Base-by-base conservation (phyloP, 306 rosid species). In the Acacia acuminata region DNA sequence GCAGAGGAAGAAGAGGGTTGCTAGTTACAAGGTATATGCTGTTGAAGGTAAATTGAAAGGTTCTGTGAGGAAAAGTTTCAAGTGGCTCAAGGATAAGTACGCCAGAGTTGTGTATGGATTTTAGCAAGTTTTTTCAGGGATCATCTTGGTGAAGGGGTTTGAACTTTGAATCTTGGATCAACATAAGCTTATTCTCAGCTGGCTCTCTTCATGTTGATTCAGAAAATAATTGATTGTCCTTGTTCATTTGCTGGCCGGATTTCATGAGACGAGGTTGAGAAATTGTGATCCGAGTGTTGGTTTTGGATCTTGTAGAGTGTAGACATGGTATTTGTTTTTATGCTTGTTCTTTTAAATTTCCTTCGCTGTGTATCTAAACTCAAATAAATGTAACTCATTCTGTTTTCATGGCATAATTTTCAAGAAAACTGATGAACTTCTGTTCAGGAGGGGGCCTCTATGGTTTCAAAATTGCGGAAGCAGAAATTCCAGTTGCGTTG, bases 1-100 rank as follows among this genome's bases (percentile, higher is more conserved):
- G 88, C 94, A 91, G 94, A 87, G 98, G 89, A 93, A 89, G 90
- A 94, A 88, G 80, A 91, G 97, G 79, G 95, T 94, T 16, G 98
- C 97, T 17, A 88, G 97, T 85, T 94, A 94, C 77, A 94, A 93
- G 85, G 97, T 90, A 38, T 94, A 94, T 72, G n/a, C 91, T 10
- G 92, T 90, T 80, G 98, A 94, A 82, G 98, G 98, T 14, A 94
- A 90, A 84, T 93, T 94, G 93, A 91, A 89, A 66, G 43, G 71
- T 13, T 66, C 71, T 34, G 6, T 66, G 24, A 66, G 71, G 45
- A 66, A 34, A 25, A 93, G 97, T 79, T 88, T 93, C 80, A 86
- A 90, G 87, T 94, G 98, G 98, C 82, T 94, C 60, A 94, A 93
- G 84, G 92, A 94, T 24, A 87, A 92, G 56, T 94, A 89, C 83